phyloP scores from a whole-genome alignment of 805 yeast species.

The Ogataea henricii region DNA sequence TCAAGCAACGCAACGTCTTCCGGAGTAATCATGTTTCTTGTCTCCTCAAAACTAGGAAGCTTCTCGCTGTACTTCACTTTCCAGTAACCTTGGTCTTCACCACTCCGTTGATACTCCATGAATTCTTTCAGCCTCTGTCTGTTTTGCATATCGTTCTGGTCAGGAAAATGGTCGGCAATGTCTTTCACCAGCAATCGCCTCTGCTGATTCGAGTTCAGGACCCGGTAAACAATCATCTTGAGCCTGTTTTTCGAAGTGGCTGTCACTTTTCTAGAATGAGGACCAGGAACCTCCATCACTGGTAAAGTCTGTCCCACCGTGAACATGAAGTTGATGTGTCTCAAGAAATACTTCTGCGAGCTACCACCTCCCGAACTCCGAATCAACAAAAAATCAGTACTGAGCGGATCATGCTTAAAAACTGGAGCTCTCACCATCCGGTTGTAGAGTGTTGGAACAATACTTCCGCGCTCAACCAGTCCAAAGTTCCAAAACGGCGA shows the following conservation, averaged over 20 bases:
- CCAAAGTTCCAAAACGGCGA: conserved; percentile 99
- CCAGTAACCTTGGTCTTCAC: conserved; percentile 95
- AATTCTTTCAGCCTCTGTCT: conserved; percentile 94
- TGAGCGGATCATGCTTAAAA: conserved; percentile 76
- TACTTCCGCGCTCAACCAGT: conserved; percentile 89
- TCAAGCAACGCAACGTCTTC: conserved; percentile 88
- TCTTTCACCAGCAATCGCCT: conserved; percentile 83
- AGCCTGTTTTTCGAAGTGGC: conserved; percentile 87
- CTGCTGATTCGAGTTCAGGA: conserved; percentile 71
- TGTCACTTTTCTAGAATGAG: conserved; percentile 94
- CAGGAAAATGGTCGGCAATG: conserved; percentile 90
- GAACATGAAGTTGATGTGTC: conserved; percentile 71
- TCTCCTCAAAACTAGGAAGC: conserved; percentile 74
- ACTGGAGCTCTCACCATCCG: conserved; percentile 91
- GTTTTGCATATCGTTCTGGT: conserved; percentile 95
- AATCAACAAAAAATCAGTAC: conserved; percentile 80
- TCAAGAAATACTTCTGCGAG: conserved; percentile 62
- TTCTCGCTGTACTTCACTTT: conserved; percentile 70
- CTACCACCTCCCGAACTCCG: conserved; percentile 81
- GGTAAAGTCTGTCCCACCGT: conserved; percentile 93
- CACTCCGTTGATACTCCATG: conserved; percentile 94
- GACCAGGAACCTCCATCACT: conserved; percentile 94
- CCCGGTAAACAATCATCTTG: conserved; percentile 90
- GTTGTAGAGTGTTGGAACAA: conserved; percentile 91
- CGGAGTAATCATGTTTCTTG: conserved; percentile 83